A percentile compares a stretch with the other conserved stretches of the same genome.
Evolutionary conservation across 1,284 basidiomycete genomes (phyloP).

Genomic region (Flammula alnicola): DNA sequence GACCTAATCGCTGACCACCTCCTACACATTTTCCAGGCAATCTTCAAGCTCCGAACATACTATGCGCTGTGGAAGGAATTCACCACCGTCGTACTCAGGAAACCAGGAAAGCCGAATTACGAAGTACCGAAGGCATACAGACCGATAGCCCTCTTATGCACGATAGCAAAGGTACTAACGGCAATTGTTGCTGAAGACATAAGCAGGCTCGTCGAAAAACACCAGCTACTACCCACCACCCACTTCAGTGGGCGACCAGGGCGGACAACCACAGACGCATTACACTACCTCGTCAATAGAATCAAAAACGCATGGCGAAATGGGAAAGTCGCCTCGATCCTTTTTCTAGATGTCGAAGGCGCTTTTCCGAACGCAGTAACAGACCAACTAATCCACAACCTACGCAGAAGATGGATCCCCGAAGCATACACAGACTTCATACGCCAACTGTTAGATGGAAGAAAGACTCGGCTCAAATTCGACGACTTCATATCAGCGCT

Average conservation of each 20-base stretch:
- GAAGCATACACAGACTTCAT: neutral
- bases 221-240: conserved; percentile 28
- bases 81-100: conserved; percentile 20
- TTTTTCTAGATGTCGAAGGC: conserved; percentile 1
- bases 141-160: conserved; percentile 16
- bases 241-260: conserved; percentile 21
- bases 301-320: conserved; percentile 15
- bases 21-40: conserved; percentile 28
- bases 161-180: conserved; percentile 30
- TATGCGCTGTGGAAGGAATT: conserved; percentile 21
- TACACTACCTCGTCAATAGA: conserved; percentile 6
- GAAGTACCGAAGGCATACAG: conserved; percentile 19
- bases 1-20: conserved; percentile 27
- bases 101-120: conserved; percentile 23
- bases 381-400: neutral
- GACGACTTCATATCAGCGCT: conserved; percentile 9
- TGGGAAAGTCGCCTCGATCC: neutral
- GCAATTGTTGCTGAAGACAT: conserved; percentile 29
- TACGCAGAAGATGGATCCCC: neutral
- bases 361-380: too few relatives aligned
- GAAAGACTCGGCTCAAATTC: neutral
- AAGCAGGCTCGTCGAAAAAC: conserved; percentile 24
- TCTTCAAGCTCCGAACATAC: conserved; percentile 24
- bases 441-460: neutral
- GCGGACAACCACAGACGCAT: conserved; percentile 15